phyloP scores from a whole-genome alignment of 202 grass and related monocot species.

The Saccharum hybrid region DNA sequence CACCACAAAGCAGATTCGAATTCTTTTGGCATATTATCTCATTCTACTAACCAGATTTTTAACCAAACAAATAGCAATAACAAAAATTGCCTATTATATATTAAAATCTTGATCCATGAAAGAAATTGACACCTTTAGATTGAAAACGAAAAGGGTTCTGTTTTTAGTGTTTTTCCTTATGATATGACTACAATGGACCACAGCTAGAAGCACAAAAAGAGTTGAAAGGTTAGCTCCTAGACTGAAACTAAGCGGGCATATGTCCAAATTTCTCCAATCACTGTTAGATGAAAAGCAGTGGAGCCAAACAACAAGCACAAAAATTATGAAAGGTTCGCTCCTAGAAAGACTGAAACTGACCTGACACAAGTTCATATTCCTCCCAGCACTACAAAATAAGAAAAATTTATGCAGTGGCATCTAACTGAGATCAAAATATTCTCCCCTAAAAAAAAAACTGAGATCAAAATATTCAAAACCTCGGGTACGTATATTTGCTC shows the following conservation, averaged over 20 bases:
- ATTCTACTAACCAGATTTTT: background rate
- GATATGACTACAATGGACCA: background rate
- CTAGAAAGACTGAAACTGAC: background rate
- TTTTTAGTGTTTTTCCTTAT: background rate
- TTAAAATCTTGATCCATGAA: background rate
- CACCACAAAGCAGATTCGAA: background rate
- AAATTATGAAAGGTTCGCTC: background rate
- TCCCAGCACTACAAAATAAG: background rate
- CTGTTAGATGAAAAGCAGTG: background rate
- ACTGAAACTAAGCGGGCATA: background rate
- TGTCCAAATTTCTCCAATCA: background rate
- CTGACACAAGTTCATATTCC: background rate
- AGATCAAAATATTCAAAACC: background rate
- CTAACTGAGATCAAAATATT: conserved; percentile 2
- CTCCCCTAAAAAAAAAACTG: background rate
- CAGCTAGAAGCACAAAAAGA: background rate
- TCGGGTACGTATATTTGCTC: too few relatives aligned
- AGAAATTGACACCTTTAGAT: background rate
- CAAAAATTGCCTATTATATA: background rate
- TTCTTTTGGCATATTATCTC: background rate
- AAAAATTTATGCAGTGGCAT: background rate
- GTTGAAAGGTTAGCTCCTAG: background rate
- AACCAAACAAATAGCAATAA: background rate
- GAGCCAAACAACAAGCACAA: background rate
- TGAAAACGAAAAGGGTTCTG: background rate